Conservation (phyloP, 805 yeast species). For the Pichia exigua region DNA sequence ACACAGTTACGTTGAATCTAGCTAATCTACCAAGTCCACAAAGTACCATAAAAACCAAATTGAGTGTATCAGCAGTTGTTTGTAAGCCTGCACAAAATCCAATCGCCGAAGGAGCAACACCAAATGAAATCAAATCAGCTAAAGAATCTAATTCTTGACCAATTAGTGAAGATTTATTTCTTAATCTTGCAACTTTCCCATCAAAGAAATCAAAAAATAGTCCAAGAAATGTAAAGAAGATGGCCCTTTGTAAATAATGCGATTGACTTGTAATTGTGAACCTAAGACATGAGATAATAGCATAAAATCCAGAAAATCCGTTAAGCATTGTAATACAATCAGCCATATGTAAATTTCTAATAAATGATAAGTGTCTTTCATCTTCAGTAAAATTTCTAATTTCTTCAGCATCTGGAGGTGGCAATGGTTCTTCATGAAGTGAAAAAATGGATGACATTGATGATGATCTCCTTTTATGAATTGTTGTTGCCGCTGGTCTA, state of each 20-base stretch:
- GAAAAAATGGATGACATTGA: constrained; percentile 37
- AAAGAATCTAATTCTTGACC: constrained; percentile 97
- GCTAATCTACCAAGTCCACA: constrained; percentile 94
- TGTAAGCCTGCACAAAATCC: constrained; percentile 90
- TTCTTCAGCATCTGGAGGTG: constrained; percentile 72
- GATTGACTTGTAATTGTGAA: constrained; percentile 63
- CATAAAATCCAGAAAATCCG: constrained; percentile 89
- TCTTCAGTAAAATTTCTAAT: constrained; percentile 76
- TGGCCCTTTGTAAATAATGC: constrained; percentile 79
- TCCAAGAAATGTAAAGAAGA: constrained; percentile 80
- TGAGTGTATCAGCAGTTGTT: constrained; percentile 68
- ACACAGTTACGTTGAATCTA: constrained; percentile 89
- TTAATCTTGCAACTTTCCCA: constrained; percentile 92
- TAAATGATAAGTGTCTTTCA: constrained; percentile 75
- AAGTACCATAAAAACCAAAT: constrained; percentile 76
- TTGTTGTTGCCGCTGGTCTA: background rate
- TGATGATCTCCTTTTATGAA: constrained; percentile 24
- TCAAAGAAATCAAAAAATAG: constrained; percentile 94
- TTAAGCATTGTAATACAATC: constrained; percentile 92
- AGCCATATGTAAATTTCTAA: constrained; percentile 87
- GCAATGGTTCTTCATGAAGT: constrained; percentile 52
- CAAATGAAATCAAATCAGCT: constrained; percentile 91
- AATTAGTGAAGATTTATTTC: constrained; percentile 86
- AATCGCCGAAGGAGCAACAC: constrained; percentile 90
- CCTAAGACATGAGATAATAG: constrained; percentile 78